A percentile compares a stretch with the other conserved stretches of the same genome.
Conservation (phyloP, 768 basidiomycete species). For the Leccinum pellstonianum region DNA sequence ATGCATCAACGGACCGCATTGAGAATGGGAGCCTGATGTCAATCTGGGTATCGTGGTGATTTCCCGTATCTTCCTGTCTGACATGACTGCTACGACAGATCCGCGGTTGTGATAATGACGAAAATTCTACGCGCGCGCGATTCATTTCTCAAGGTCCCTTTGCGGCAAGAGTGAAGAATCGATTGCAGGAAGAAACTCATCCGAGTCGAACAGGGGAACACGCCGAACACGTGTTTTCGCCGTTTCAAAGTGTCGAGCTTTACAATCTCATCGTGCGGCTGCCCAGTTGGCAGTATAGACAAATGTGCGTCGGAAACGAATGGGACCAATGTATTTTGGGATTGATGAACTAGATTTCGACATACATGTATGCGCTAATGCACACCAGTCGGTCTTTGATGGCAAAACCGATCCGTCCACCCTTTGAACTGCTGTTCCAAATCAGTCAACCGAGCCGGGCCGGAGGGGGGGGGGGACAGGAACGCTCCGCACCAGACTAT, state of each 20-base stretch:
- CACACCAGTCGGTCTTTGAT: neutral
- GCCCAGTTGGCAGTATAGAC: slow-evolving; percentile 47
- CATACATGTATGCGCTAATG: neutral
- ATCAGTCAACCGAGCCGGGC: neutral
- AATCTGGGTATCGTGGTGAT: slow-evolving; percentile 55
- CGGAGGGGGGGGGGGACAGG: neutral
- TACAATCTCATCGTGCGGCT: slow-evolving; percentile 79
- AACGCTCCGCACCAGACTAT: neutral
- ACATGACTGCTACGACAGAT: slow-evolving; percentile 43
- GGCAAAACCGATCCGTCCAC: neutral
- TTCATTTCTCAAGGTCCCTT: slow-evolving; percentile 77
- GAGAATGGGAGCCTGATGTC: slow-evolving; percentile 52
- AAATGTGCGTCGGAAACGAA: slow-evolving; percentile 59
- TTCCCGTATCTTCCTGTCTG: neutral
- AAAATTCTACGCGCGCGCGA: slow-evolving; percentile 76
- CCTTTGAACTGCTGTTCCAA: neutral
- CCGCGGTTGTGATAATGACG: slow-evolving; percentile 85
- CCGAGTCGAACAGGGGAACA: slow-evolving; percentile 33
- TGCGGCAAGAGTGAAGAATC: slow-evolving; percentile 34
- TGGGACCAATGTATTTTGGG: slow-evolving; percentile 81
- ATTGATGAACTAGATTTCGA: slow-evolving; percentile 40
- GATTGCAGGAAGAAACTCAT: slow-evolving; percentile 12
- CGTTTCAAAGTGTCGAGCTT: slow-evolving; percentile 79
- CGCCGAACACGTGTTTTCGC: slow-evolving; percentile 54
- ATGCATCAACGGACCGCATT: slow-evolving; percentile 68